These are phyloP conservation scores for Colletotrichum sp. DNA, from an alignment of 2,329 filamentous ascomycete species.

Conservation along the genomic window DNA sequence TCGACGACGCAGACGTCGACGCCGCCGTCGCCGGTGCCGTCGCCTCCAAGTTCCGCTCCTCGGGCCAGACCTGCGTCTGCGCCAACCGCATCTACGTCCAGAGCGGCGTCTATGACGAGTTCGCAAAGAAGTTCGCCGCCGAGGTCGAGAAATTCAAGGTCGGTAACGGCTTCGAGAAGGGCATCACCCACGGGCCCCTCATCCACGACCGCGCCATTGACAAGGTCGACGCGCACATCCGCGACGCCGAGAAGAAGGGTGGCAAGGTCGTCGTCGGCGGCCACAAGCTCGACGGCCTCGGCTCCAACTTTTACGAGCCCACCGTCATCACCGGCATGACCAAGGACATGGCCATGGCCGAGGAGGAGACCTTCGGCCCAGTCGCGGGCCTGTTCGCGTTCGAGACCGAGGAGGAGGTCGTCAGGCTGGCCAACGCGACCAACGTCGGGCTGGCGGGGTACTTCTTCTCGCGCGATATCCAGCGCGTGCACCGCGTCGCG, in stretches of 20 bases:
- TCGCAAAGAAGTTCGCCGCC: slow-evolving; percentile 70
- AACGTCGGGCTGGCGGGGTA: slow-evolving; percentile 93
- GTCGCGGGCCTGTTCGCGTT: slow-evolving; percentile 91
- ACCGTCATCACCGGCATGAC: slow-evolving; percentile 91
- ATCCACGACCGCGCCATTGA: slow-evolving; percentile 83
- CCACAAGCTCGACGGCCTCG: slow-evolving; percentile 64
- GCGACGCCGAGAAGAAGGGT: slow-evolving; percentile 79
- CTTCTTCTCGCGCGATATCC: slow-evolving; percentile 78
- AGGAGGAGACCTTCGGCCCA: slow-evolving; percentile 95
- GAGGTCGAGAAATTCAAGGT: slow-evolving; percentile 78
- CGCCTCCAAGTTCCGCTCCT: slow-evolving; percentile 89
- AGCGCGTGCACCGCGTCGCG: slow-evolving; percentile 65
- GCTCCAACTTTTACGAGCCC: slow-evolving; percentile 86
- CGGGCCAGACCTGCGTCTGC: slow-evolving; percentile 94
- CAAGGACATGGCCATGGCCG: slow-evolving; percentile 80
- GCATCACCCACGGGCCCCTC: slow-evolving; percentile 79
- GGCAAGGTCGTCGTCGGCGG: slow-evolving; percentile 79
- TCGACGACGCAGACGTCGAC: slow-evolving; percentile 92
- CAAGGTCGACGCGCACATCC: slow-evolving; percentile 82
- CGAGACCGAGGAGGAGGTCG: slow-evolving; percentile 85
- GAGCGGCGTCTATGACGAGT: slow-evolving; percentile 77
- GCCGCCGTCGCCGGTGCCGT: slow-evolving; percentile 83
- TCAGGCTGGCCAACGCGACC: slow-evolving; percentile 79
- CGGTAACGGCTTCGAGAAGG: slow-evolving; percentile 73
- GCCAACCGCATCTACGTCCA: slow-evolving; percentile 86